These are phyloP conservation scores for Corynespora cassiicola DNA, from an alignment of 2,329 filamentous ascomycete species.

Conservation along the genomic window DNA sequence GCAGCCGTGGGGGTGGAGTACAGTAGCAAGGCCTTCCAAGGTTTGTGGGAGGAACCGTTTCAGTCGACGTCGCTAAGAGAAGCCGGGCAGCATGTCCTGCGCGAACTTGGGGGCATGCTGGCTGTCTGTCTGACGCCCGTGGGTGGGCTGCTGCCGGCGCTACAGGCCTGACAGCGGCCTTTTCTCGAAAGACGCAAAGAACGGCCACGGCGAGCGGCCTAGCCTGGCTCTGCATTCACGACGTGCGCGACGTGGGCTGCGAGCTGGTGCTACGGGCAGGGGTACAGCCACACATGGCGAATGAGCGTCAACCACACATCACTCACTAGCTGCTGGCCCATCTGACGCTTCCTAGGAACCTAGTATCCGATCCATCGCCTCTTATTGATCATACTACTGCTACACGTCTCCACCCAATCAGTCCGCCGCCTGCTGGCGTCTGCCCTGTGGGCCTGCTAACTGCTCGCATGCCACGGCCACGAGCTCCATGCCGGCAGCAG, in stretches of 20 bases:
- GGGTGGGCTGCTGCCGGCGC: conserved; percentile 22
- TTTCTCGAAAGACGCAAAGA: conserved; percentile 36
- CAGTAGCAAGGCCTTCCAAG: conserved; percentile 16
- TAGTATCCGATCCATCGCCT: conserved; percentile 14
- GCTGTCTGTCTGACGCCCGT: conserved; percentile 21
- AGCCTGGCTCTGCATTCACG: conserved; percentile 37
- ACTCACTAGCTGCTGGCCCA: conserved; percentile 30
- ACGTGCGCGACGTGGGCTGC: conserved; percentile 22
- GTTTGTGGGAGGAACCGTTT: conserved; percentile 25
- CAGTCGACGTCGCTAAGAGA: conserved; percentile 28
- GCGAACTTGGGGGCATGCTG: conserved; percentile 16
- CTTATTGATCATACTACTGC: conserved; percentile 20
- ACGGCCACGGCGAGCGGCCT: conserved; percentile 32
- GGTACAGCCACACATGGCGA: conserved; percentile 18
- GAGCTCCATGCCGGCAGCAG: conserved; percentile 3
- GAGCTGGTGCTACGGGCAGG: conserved; percentile 24
- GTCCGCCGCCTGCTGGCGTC: conserved; percentile 5
- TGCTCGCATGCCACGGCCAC: conserved; percentile 18
- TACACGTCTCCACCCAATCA: conserved; percentile 22
- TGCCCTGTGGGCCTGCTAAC: conserved; percentile 18
- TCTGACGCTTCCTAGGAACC: conserved; percentile 19
- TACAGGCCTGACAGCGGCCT: conserved; percentile 24
- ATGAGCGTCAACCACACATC: conserved; percentile 43
- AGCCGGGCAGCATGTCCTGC: conserved; percentile 17
- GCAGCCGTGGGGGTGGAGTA: conserved; percentile 32